Conservation (phyloP, 345 rosid genomes). For the Corymbia maculata region DNA sequence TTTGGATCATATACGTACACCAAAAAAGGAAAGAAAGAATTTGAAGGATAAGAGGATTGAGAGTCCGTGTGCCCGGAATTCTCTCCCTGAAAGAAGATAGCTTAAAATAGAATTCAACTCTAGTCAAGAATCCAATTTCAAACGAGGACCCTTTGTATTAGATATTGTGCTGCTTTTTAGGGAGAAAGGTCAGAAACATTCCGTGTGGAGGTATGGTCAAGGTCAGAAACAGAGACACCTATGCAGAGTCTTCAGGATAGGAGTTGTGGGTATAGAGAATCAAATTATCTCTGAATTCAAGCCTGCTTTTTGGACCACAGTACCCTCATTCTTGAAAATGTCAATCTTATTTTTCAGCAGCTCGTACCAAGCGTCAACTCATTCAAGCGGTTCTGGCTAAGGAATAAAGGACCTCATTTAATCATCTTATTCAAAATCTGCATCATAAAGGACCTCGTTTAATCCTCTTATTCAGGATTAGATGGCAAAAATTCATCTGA, state of each 20-base stretch:
- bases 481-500: neutral
- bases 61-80: neutral
- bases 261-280: neutral
- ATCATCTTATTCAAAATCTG: no score
- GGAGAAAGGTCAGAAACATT: neutral
- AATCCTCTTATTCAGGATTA: neutral
- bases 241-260: neutral
- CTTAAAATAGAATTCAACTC: neutral
- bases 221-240: neutral
- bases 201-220: neutral
- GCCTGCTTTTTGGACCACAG: neutral
- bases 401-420: no score
- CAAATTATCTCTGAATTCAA: neutral
- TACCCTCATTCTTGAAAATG: neutral
- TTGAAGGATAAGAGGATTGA: no score
- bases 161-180: neutral
- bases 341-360: neutral
- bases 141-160: neutral
- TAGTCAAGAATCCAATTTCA: neutral
- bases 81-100: neutral
- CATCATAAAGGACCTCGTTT: neutral
- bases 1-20: no score
- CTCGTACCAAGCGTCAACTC: neutral
- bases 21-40: no score
- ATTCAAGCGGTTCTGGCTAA: neutral